phyloP scores from a whole-genome alignment of 371 early-diverging fungal species.

The Chytridiales sp. region DNA sequence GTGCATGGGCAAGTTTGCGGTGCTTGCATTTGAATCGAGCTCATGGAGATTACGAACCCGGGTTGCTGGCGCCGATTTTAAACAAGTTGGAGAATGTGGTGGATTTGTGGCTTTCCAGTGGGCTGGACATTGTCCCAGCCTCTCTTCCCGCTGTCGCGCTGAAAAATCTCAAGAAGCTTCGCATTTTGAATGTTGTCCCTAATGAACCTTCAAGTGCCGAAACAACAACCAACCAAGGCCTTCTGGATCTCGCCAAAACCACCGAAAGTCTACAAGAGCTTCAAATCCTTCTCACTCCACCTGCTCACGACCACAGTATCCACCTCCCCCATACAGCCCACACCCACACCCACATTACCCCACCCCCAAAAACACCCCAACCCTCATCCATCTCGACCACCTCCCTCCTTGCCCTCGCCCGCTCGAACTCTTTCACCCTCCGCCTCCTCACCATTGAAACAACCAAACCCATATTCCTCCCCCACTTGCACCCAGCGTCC shows the following conservation, averaged over 20 bases:
- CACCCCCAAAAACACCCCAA: no score
- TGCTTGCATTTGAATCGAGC: not conserved
- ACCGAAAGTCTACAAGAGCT: not conserved
- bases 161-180: not conserved
- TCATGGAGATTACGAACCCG: slow-evolving; percentile 1
- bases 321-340: not conserved
- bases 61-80: not conserved
- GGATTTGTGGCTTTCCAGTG: not conserved
- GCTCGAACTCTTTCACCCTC: no score
- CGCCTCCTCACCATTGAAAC: no score
- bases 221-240: not conserved
- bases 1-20: not conserved
- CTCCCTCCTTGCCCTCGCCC: no score
- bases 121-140: not conserved
- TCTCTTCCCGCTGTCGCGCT: not conserved
- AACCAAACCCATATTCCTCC: no score
- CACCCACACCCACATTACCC: no score
- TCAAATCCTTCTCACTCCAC: not conserved
- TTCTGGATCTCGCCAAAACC: not conserved
- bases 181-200: not conserved
- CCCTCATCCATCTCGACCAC: no score
- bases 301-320: not conserved
- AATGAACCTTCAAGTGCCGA: not conserved
- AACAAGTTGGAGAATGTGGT: not conserved
- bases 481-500: no score